A percentile compares a stretch with the other conserved stretches of the same genome.
These are phyloP conservation scores for Rhizopogon vinicolor DNA, from an alignment of 768 basidiomycete genomes.

Conservation along the genomic window DNA sequence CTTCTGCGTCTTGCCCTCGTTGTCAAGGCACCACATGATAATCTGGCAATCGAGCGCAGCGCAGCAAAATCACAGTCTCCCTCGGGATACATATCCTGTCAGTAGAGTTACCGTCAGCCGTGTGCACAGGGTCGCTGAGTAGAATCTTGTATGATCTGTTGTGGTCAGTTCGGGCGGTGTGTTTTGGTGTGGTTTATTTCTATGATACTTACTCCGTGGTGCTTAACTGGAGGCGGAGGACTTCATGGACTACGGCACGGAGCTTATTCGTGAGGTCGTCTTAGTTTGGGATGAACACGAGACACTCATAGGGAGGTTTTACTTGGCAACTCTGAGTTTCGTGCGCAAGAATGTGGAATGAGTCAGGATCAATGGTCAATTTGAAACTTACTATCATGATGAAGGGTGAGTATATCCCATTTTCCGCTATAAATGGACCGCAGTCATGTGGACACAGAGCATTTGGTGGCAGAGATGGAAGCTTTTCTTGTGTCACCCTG, in stretches of 20 bases:
- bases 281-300: slow-evolving; percentile 25
- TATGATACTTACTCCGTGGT: slow-evolving; percentile 20
- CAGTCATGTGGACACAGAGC: too few species aligned
- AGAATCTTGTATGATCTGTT: slow-evolving; percentile 34
- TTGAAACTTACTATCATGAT: slow-evolving; percentile 1
- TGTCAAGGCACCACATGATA: slow-evolving; percentile 36
- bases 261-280: slow-evolving; percentile 32
- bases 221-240: slow-evolving; percentile 32
- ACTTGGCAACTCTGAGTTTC: slow-evolving; percentile 7
- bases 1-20: slow-evolving; percentile 21
- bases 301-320: slow-evolving; percentile 23
- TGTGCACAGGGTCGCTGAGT: slow-evolving; percentile 26
- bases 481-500: too few species aligned
- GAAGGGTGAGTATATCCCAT: too few species aligned
- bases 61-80: slow-evolving; percentile 33
- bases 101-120: slow-evolving; percentile 22
- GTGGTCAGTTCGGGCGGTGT: background rate
- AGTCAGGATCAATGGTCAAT: background rate
- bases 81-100: slow-evolving; percentile 32
- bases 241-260: slow-evolving; percentile 37
- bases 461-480: too few species aligned
- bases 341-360: slow-evolving; percentile 5
- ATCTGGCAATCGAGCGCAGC: slow-evolving; percentile 35
- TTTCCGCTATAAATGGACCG: too few species aligned
- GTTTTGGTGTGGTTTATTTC: too few species aligned